These are phyloP conservation scores for Chrysophaeum taylorii DNA, from an alignment of 352 stramenopile genomes.

Conservation along the genomic window DNA sequence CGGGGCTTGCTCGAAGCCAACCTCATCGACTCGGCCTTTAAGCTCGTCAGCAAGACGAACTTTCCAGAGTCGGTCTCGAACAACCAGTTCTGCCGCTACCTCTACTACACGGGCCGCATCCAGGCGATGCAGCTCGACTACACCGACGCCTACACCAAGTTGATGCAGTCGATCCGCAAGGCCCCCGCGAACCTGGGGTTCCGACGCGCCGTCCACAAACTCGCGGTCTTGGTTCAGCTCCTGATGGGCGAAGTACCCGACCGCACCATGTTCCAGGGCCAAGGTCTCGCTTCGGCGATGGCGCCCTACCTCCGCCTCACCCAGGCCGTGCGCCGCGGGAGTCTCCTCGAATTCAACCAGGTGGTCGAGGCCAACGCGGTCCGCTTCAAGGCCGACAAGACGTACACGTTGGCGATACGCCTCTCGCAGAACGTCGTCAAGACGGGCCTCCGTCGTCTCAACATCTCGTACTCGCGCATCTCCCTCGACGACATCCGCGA, in stretches of 20 bases:
- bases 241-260: conserved; percentile 96
- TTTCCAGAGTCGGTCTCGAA: conserved; percentile 84
- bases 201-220: conserved; percentile 84
- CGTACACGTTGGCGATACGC: conserved; percentile 86
- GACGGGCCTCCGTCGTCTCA: conserved; percentile 64
- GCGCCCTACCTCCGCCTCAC: conserved; percentile 88
- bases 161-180: conserved; percentile 91
- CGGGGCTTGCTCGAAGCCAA: conserved; percentile 74
- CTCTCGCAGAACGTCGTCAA: conserved; percentile 97
- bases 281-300: conserved; percentile 56
- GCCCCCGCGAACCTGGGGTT: conserved; percentile 89
- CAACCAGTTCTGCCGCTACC: conserved; percentile 94
- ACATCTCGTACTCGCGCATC: conserved; percentile 60
- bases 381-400: conserved; percentile 82
- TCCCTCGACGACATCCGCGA: conserved; percentile 79
- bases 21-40: conserved; percentile 78
- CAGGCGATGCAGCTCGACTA: conserved; percentile 94
- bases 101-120: conserved; percentile 92
- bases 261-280: conserved; percentile 78
- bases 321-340: conserved; percentile 86
- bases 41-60: conserved; percentile 73
- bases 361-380: conserved; percentile 67
- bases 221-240: conserved; percentile 89
- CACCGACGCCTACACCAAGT: conserved; percentile 84
- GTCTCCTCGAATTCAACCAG: conserved; percentile 83